These are phyloP conservation scores for Pelagomonas calceolata DNA, from an alignment of 108 stramenopile genomes.

Conservation along the genomic window DNA sequence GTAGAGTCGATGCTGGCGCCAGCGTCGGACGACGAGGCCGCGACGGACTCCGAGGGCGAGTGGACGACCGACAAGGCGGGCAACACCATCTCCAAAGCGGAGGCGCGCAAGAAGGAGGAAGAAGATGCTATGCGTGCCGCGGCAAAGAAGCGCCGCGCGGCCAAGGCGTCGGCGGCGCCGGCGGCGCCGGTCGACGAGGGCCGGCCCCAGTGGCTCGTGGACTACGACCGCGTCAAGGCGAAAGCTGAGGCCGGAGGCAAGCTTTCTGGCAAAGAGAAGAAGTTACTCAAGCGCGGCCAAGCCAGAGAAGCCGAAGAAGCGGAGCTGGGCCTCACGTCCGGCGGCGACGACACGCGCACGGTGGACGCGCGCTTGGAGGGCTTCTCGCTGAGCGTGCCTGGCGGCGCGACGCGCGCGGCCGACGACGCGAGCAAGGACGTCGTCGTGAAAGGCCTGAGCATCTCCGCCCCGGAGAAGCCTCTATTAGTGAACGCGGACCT, in stretches of 20 bases:
- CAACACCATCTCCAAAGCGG: not conserved
- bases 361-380: not conserved
- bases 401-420: conserved; percentile 5
- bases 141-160: not conserved
- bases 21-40: not conserved
- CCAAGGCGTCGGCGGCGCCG: not conserved
- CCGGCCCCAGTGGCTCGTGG: not conserved
- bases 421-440: conserved; percentile 40
- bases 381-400: not conserved
- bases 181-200: not conserved
- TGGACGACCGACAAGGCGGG: not conserved
- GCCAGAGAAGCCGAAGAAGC: conserved; percentile 6
- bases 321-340: not conserved
- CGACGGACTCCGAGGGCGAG: not conserved
- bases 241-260: not conserved
- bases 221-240: not conserved
- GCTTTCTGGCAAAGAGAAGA: not conserved
- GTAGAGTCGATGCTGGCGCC: not conserved
- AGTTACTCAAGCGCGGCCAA: not conserved
- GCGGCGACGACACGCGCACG: not conserved
- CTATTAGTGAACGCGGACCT: conserved; percentile 37
- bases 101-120: not conserved
- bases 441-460: conserved; percentile 32
- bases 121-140: not conserved
- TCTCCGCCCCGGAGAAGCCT: conserved; percentile 39